Evolutionary conservation across 2,329 filamentous ascomycete species (phyloP).

Genomic region (Teratosphaeria gauchensis): DNA sequence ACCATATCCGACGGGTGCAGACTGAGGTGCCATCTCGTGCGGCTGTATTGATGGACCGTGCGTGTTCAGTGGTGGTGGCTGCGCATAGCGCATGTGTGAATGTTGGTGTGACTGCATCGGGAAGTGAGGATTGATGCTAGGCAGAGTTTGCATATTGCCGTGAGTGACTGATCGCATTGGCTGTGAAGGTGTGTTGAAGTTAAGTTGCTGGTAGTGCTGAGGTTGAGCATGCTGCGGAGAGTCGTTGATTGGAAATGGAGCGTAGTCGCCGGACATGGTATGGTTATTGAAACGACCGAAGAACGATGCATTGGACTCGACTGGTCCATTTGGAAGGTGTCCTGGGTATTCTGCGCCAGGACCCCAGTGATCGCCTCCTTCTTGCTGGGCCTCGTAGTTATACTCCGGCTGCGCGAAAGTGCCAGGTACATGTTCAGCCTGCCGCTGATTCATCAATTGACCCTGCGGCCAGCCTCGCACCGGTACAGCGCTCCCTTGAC

Average conservation of each 20-base stretch:
- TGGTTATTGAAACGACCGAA: not conserved
- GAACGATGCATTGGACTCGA: not conserved
- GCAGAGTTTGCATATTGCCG: constrained; percentile 6
- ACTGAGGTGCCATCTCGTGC: constrained; percentile 1
- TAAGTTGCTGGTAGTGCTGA: not conserved
- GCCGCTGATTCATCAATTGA: not conserved
- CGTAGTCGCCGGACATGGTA: constrained; percentile 4
- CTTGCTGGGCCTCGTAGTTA: not conserved
- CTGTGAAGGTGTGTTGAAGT: not conserved
- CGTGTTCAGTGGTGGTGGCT: constrained; percentile 1
- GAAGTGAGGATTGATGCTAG: not conserved
- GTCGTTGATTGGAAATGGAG: constrained; percentile 6
- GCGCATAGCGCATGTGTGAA: not conserved
- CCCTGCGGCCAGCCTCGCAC: not conserved
- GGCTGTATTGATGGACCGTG: not conserved
- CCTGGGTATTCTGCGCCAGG: not conserved
- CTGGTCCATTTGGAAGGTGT: not conserved
- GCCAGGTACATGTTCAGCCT: not conserved
- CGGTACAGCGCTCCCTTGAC: constrained; percentile 6
- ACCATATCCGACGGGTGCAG: constrained; percentile 1
- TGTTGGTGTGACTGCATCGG: not conserved
- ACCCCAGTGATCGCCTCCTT: not conserved
- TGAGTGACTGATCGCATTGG: constrained; percentile 11
- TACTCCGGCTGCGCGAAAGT: not conserved
- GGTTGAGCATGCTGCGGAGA: not conserved